A percentile compares a stretch with the other conserved stretches of the same genome.
Evolutionary conservation across 192 early-diverging fungal species (phyloP).

Genomic region (Podila clonocystis): DNA sequence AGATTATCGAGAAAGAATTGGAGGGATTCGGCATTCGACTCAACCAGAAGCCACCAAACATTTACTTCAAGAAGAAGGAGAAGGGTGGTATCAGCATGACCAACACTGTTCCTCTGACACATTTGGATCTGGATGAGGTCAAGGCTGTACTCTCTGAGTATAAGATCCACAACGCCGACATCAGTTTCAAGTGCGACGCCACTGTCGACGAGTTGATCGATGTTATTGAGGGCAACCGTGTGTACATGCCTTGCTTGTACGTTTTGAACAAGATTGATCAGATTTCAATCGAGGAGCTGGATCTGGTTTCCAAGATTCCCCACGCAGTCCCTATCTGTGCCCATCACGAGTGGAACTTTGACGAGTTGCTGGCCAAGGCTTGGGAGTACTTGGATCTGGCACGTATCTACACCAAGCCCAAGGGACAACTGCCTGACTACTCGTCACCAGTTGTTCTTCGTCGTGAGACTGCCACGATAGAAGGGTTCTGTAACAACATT

Average conservation of each 20-base stretch:
- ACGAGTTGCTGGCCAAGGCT: constrained; percentile 90
- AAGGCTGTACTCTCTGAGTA: constrained; percentile 96
- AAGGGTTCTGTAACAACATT: constrained; percentile 97
- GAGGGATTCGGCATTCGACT: constrained; percentile 98
- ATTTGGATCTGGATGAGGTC: constrained; percentile 90
- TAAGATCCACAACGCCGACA: constrained; percentile 96
- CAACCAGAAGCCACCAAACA: constrained; percentile 96
- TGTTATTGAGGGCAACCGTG: constrained; percentile 92
- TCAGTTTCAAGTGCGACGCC: constrained; percentile 93
- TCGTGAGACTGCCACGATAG: constrained; percentile 70
- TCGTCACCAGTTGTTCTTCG: constrained; percentile 91
- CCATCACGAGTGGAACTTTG: constrained; percentile 96
- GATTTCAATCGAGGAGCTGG: constrained; percentile 95
- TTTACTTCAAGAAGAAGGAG: constrained; percentile 97
- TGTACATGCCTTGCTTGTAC: constrained; percentile 97
- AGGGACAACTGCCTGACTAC: constrained; percentile 96
- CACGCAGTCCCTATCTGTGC: constrained; percentile 88
- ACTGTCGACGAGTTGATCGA: constrained; percentile 97
- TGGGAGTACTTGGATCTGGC: constrained; percentile 66
- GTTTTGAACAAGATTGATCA: constrained; percentile 99
- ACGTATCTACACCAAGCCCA: constrained; percentile 84
- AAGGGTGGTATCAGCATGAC: constrained; percentile 98
- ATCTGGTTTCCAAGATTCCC: constrained; percentile 97
- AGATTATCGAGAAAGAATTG: constrained; percentile 95
- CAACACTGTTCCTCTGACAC: constrained; percentile 88